Evolutionary conservation across 805 yeast species (phyloP), one percentile per base, ranked within the genome.

Genomic region (Teunomyces panamensis): DNA sequence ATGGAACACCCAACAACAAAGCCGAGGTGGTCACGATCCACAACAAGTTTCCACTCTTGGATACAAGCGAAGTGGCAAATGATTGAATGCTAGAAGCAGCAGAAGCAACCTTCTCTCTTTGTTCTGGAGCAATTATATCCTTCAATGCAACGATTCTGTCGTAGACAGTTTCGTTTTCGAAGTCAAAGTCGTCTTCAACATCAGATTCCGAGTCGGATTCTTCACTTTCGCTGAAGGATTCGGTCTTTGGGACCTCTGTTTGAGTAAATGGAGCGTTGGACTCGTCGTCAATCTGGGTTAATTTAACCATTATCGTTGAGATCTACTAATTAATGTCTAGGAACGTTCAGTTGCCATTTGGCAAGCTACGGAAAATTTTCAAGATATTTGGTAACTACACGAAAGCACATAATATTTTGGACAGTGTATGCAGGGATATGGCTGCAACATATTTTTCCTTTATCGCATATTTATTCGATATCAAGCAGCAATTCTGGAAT

Each of bases 81-180:
- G 56, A 52, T 49, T 58, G 59, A 39, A 65, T 52, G 30, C 55
- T 44, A 42, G 58, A 58, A 10, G 60, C 56, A 34, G 80, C 68
- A 37, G 74, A 65, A 50, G 68, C 55, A 57, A 73, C 58, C 36
- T 61, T 63, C 43, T 65, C 65, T 74, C 98, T 86, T 67, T 87
- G 90, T 57, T 79, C 79, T 57, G 97, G 97, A 42, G 97, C 89
- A 44, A 94, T 75, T 46, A 92, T 87, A 65, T 94, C 97, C 69
- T 85, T 89, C 60, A 94, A 80, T 44, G 99, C 99, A 53, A 81
- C 81, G 54, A 94, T 68, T 80, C 99, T 87, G 59, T 94, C 98
- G 51, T 76, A 69, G 13, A 94, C 56, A 29, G 96, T 84, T 76
- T 94, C 99, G 63, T 84, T 81, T 62, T 83, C 87, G 49, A 75